phyloP scores from a whole-genome alignment of 805 yeast species.

The Helenozyma rhizophorensis region DNA sequence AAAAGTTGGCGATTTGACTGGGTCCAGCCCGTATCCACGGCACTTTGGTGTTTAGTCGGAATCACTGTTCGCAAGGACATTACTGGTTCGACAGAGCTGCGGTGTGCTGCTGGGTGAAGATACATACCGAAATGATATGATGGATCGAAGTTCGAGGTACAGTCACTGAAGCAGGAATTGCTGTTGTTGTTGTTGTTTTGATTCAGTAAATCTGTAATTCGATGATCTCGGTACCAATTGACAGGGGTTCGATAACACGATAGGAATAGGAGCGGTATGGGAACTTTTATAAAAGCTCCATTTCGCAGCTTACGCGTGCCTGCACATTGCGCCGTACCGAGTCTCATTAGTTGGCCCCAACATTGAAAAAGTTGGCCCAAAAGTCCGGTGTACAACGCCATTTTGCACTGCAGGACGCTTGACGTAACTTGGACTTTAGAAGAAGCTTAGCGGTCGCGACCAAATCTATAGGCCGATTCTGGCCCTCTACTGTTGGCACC shows the following conservation, averaged over 20 bases:
- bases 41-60: no score
- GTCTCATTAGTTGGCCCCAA: constrained; percentile 16
- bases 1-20: no score
- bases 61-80: no score
- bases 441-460: no score
- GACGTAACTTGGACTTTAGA: constrained; percentile 15
- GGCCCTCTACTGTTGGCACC: no score
- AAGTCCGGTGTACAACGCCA: constrained; percentile 10
- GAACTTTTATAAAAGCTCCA: neutral
- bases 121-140: constrained; percentile 2
- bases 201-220: neutral
- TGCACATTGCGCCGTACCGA: neutral
- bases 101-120: neutral
- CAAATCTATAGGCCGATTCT: no score
- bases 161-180: neutral
- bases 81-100: neutral
- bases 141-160: neutral
- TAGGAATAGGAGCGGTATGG: neutral
- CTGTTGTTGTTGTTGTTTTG: constrained; percentile 1
- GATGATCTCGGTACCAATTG: no score
- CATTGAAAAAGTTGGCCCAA: constrained; percentile 18
- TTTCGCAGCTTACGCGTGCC: constrained; percentile 2
- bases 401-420: constrained; percentile 13
- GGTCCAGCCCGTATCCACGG: no score
- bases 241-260: neutral